Evolutionary conservation across 768 basidiomycete species (phyloP), one percentile per base, ranked within the genome.

Genomic region (Aureoboletus auriporus): DNA sequence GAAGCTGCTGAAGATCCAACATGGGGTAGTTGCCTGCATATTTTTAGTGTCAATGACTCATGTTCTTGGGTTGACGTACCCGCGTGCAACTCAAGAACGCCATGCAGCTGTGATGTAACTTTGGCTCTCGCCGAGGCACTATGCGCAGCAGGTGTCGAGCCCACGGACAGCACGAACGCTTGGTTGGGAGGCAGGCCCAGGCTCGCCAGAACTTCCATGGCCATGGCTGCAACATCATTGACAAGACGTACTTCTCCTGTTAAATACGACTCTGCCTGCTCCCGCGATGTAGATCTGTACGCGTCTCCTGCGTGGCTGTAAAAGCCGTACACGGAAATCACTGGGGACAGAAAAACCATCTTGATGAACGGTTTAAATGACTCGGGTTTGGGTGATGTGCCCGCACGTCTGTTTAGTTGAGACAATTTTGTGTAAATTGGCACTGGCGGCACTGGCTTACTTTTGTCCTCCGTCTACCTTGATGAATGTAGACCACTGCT

Each of bases 101-200:
- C 84, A 49, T 81, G 72, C 31, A 90, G 70, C 44, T 69, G 56
- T 23, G 71, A 65, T 7, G 74, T 68, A 16, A 84, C 60, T 38
- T 70, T 62, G 16, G 72, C 73, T 56, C 75, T 78, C 20, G 75
- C 69, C 28, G 76, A 80, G 11, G 85, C 88, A 9, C 85, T 84
- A 60, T 92, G 87, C 0, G 90, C 91, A 3, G 90, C 84, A 2
- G 91, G 91, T 3, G 91, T 93, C n/a, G 89, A 86, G 17, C 91
- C 90, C 2, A 93, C 83, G 2, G 86, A 86, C 31, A 93, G 69
- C 2, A 89, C 76, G 56, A 87, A 91, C 6, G 78, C 75, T 33
- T 71, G 65, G 6, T 71, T 68, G 45, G 73, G 65, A 35, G 62
- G 49, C 5, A 49, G 42, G n/a, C 53, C 60, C 12, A 71, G 69